phyloP scores from a whole-genome alignment of 768 basidiomycete species.

The Russula sp. region DNA sequence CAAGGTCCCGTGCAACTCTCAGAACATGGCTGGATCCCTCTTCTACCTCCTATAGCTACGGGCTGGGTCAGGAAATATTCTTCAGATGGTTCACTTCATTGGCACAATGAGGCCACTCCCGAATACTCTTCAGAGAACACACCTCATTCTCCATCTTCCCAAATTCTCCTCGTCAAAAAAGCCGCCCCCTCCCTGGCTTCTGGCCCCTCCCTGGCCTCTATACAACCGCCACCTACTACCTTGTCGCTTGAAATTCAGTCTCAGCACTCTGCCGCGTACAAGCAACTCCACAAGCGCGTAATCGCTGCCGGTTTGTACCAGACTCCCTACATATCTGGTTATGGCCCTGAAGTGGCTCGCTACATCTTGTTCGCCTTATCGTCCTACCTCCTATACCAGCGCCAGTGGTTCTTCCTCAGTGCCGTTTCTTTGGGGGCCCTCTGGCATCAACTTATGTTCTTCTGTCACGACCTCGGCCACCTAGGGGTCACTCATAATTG shows the following conservation, averaged over 20 bases:
- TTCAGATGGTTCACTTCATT: slow-evolving; percentile 32
- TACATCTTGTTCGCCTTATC: slow-evolving; percentile 59
- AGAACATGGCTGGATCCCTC: slow-evolving; percentile 57
- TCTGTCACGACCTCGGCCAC: slow-evolving; percentile 92
- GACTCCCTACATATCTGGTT: slow-evolving; percentile 78
- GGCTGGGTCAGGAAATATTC: slow-evolving; percentile 70
- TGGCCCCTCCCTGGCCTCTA: slow-evolving; percentile 37
- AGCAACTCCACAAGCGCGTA: slow-evolving; percentile 67
- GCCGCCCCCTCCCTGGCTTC: slow-evolving; percentile 30
- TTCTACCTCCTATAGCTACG: slow-evolving; percentile 79
- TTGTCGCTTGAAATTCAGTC: slow-evolving; percentile 56
- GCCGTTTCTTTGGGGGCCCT: slow-evolving; percentile 80
- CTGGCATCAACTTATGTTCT: slow-evolving; percentile 95
- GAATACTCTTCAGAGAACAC: slow-evolving; percentile 28
- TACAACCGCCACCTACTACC: slow-evolving; percentile 48
- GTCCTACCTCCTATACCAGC: slow-evolving; percentile 56
- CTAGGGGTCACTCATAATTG: slow-evolving; percentile 89
- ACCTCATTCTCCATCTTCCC: slow-evolving; percentile 31
- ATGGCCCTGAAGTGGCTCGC: slow-evolving; percentile 82
- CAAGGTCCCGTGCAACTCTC: slow-evolving; percentile 60
- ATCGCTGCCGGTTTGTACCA: slow-evolving; percentile 78
- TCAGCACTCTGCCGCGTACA: slow-evolving; percentile 72
- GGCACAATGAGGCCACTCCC: slow-evolving; percentile 16
- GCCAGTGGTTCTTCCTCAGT: slow-evolving; percentile 63
- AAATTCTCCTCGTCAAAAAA: slow-evolving; percentile 58